Base-by-base conservation (phyloP, 257 asterid genomes). In the Prunella vulgaris region DNA sequence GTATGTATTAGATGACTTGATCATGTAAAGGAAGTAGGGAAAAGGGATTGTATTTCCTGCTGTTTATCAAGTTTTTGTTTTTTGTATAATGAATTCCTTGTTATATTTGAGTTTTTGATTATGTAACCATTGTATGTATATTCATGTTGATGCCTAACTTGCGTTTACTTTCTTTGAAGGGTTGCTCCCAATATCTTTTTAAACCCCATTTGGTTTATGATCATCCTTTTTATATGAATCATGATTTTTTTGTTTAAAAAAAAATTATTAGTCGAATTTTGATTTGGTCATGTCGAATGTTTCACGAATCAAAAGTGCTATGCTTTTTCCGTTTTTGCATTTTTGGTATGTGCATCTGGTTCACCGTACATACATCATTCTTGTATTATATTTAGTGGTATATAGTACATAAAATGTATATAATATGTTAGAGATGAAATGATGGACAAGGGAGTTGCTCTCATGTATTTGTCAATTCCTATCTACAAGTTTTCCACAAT, bases 21-120 rank as follows among this genome's bases (percentile, higher is more conserved):
- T 20, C 40, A 5, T 77, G 82, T 81, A 71, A 65, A 80, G 75
- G 58, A 64, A 66, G 40, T 66, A 42, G 78, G 75, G 73, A 71
- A 14, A 76, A 49, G 74, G n/a, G 68, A 70, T 30, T 68, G 64
- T 53, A 59, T 74, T 75, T 77, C 49, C 57, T 58, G 60, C 6
- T 76, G 70, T 69, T 65, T 61, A 69, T 74, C 61, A 65, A 30
- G 44, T 20, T 63, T 60, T 37, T 69, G 54, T 7, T 71, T 14
- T 57, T 62, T 32, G 46, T 64, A 53, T 61, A 70, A 70, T 66
- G 78, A 67, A 59, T 60, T 71, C 56, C 22, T 66, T 38, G 75
- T 58, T 61, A 51, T 63, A 42, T 68, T 65, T 68, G 37, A 60
- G 38, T 15, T 70, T 1, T 32, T 60, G 22, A 38, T 21, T 46